phyloP scores from a whole-genome alignment of 176 grass and related monocot genomes.

The Hordeum vulgare region MorexV3_pseudomolecules_assembly NC_058520.1:999774-1000273 shows the following conservation, averaged over 20 bases:
- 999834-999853: slow-evolving; percentile 22
- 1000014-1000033: slow-evolving; percentile 3
- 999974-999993: background rate
- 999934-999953: background rate
- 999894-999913: background rate
- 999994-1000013: background rate
- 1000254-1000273: too few relatives aligned
- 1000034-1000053: background rate
- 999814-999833: slow-evolving; percentile 52
- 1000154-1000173: background rate
- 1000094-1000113: background rate
- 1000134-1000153: background rate
- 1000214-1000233: background rate
- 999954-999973: background rate
- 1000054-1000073: background rate
- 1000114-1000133: background rate
- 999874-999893: background rate
- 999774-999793: slow-evolving; percentile 76
- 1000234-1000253: too few relatives aligned
- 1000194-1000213: background rate
- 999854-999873: background rate
- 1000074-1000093: background rate
- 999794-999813: slow-evolving; percentile 64
- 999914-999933: background rate
- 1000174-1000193: background rate